A percentile compares a stretch with the other conserved stretches of the same genome.
Conservation (phyloP, 345 rosid species). For the Geranium rotundifolium region DNA sequence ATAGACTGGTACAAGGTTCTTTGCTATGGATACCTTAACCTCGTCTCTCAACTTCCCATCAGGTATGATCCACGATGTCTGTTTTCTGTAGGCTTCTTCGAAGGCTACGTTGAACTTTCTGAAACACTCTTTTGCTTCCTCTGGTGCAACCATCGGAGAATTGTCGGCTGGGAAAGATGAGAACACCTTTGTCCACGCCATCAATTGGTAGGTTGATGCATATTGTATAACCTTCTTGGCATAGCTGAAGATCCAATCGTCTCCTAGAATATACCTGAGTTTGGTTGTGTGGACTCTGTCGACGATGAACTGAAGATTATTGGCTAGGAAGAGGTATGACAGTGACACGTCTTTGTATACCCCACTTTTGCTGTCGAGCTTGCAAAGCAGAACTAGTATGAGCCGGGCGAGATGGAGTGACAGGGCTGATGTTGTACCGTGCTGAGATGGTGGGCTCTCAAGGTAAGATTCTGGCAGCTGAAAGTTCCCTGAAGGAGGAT, state of each 20-base stretch:
- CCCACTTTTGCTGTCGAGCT: slow-evolving; percentile 3
- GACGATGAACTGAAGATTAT: slow-evolving; percentile 13
- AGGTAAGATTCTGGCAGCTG: slow-evolving; percentile 4
- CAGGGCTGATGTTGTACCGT: too few species aligned
- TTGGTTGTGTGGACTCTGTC: slow-evolving; percentile 1
- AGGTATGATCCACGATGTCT: slow-evolving; percentile 6
- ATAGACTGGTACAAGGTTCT: slow-evolving; percentile 1
- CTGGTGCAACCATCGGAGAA: too few species aligned
- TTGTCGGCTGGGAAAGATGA: too few species aligned
- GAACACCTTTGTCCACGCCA: too few species aligned
- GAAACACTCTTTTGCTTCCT: too few species aligned
- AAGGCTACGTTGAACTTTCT: too few species aligned
- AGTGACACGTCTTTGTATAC: slow-evolving; percentile 13
- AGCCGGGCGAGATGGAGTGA: too few species aligned
- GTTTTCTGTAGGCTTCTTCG: slow-evolving; percentile 7
- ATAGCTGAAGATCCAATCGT: slow-evolving; percentile 9
- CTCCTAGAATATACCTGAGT: slow-evolving; percentile 5
- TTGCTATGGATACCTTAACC: slow-evolving; percentile 1
- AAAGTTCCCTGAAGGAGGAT: slow-evolving; percentile 5
- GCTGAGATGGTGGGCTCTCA: too few species aligned
- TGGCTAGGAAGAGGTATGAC: slow-evolving; percentile 13
- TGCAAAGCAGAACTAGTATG: too few species aligned
- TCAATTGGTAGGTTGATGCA: slow-evolving; percentile 8
- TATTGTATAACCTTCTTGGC: slow-evolving; percentile 9
- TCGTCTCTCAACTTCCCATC: slow-evolving; percentile 11